A percentile compares a stretch with the other conserved stretches of the same genome.
These are phyloP conservation scores for Penicillium sp. DNA, from an alignment of 2,329 filamentous ascomycete species.

Conservation along the genomic window DNA sequence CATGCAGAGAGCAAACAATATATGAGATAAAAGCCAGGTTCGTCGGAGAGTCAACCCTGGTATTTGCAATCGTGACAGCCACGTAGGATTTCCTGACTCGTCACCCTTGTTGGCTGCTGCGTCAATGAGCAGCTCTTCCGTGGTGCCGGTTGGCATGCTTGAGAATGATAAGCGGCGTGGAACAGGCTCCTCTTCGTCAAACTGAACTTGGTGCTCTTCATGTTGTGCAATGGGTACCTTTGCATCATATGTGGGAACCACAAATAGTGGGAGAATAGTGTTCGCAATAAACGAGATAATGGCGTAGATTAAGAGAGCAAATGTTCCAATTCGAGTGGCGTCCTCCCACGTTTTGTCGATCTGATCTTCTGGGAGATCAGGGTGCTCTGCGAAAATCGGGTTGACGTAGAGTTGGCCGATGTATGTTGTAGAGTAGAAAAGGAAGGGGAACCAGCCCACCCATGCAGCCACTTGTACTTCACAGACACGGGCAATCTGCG, in stretches of 20 bases:
- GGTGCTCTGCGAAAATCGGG: conserved; percentile 72
- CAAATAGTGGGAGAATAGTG: conserved; percentile 78
- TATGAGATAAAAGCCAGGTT: conserved; percentile 78
- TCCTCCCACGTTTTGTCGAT: conserved; percentile 78
- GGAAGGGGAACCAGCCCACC: conserved; percentile 93
- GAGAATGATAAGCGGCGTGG: conserved; percentile 33
- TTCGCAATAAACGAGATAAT: conserved; percentile 80
- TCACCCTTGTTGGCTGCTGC: conserved; percentile 8
- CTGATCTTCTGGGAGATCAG: conserved; percentile 71
- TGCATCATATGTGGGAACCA: conserved; percentile 70
- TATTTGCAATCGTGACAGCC: conserved; percentile 66
- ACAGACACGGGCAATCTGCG: conserved; percentile 79
- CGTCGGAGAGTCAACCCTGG: conserved; percentile 82
- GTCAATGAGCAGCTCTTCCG: conserved; percentile 32
- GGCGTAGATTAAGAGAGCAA: conserved; percentile 84
- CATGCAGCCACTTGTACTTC: conserved; percentile 81
- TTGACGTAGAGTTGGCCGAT: conserved; percentile 91
- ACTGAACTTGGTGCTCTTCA: conserved; percentile 4
- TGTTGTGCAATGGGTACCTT: conserved; percentile 4
- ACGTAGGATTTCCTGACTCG: conserved; percentile 23
- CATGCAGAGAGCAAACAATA: conserved; percentile 81
- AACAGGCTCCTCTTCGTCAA: conserved; percentile 18
- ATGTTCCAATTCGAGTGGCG: conserved; percentile 82
- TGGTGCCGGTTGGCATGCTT: conserved; percentile 29
- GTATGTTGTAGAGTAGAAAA: conserved; percentile 94